Percentiles rank a stretch among this genome's conserved stretches.
phyloP scores from a whole-genome alignment of 306 rosid genomes.

The Pyrus pyrifolia region DNA sequence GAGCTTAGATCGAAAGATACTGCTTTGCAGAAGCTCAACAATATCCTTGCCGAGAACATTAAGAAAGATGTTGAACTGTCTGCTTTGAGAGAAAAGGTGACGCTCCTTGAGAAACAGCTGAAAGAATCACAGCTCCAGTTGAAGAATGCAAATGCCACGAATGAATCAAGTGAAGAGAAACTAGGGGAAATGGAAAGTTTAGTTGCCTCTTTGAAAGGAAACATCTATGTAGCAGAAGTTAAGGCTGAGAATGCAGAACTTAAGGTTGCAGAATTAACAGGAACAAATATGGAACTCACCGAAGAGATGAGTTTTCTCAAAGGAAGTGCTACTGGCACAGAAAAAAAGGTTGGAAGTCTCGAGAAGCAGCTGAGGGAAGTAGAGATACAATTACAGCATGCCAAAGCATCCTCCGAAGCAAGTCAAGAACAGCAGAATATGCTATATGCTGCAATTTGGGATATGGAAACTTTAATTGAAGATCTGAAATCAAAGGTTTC shows the following conservation, averaged over 20 bases:
- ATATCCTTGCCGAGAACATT: conserved; percentile 25
- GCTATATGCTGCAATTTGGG: conserved; percentile 95
- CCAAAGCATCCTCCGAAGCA: conserved; percentile 77
- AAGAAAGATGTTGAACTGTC: conserved; percentile 42
- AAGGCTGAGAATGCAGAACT: conserved; percentile 72
- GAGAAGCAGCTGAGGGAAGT: conserved; percentile 81
- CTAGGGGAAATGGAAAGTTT: conserved; percentile 50
- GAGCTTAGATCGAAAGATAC: conserved; percentile 49
- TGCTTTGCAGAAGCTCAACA: conserved; percentile 43
- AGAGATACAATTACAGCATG: conserved; percentile 77
- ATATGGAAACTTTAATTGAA: conserved; percentile 93
- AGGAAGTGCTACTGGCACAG: conserved; percentile 55
- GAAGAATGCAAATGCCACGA: conserved; percentile 31
- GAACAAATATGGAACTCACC: conserved; percentile 72
- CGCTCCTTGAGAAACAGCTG: conserved; percentile 41
- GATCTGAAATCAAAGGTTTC: conserved; percentile 88
- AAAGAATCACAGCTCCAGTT: conserved; percentile 38
- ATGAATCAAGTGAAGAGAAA: conserved; percentile 46
- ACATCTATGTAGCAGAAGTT: conserved; percentile 45
- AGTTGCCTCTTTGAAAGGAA: conserved; percentile 57
- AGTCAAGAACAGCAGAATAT: conserved; percentile 97
- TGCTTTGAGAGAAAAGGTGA: conserved; percentile 55
- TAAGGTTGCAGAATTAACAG: conserved; percentile 67
- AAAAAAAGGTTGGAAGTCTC: conserved; percentile 74
- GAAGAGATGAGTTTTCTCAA: conserved; percentile 85